Evolutionary conservation across 2,329 filamentous ascomycete genomes (phyloP).

Genomic region (Grosmannia serpens): DNA sequence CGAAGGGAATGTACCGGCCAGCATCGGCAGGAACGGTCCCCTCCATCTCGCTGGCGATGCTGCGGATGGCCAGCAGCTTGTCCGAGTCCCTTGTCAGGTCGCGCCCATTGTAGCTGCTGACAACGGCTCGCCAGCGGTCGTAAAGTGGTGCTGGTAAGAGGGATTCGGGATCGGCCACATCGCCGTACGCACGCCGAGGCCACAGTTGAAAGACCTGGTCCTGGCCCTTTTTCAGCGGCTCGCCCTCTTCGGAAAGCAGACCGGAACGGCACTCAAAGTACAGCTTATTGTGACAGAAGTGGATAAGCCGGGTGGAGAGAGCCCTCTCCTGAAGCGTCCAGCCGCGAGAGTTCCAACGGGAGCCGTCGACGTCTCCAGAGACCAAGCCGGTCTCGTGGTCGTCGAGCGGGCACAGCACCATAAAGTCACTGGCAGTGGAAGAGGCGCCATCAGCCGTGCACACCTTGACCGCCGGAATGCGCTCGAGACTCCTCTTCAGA

Average conservation of each 20-base stretch:
- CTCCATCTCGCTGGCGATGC: neutral
- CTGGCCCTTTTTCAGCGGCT: neutral
- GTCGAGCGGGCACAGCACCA: neutral
- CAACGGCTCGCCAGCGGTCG: neutral
- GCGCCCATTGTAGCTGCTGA: neutral
- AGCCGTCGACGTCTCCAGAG: slow-evolving; percentile 1
- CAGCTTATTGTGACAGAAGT: neutral
- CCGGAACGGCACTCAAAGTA: neutral
- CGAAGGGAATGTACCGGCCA: neutral
- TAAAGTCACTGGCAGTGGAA: neutral
- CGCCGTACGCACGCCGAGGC: neutral
- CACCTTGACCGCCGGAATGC: neutral
- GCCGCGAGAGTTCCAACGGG: slow-evolving; percentile 7
- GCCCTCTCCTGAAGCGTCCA: slow-evolving; percentile 12
- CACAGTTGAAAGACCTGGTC: neutral
- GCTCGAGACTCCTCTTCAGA: neutral
- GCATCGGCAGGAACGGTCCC: neutral
- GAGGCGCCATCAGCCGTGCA: neutral
- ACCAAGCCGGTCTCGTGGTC: neutral
- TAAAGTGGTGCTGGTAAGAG: neutral
- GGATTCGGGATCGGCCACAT: neutral
- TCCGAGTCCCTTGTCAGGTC: neutral
- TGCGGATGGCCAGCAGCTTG: neutral
- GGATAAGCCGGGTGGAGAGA: neutral
- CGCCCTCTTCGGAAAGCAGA: neutral